Evolutionary conservation across 2,329 filamentous ascomycete species (phyloP), one percentile per base, ranked within the genome.

Genomic region (Colletotrichum kahawae): DNA sequence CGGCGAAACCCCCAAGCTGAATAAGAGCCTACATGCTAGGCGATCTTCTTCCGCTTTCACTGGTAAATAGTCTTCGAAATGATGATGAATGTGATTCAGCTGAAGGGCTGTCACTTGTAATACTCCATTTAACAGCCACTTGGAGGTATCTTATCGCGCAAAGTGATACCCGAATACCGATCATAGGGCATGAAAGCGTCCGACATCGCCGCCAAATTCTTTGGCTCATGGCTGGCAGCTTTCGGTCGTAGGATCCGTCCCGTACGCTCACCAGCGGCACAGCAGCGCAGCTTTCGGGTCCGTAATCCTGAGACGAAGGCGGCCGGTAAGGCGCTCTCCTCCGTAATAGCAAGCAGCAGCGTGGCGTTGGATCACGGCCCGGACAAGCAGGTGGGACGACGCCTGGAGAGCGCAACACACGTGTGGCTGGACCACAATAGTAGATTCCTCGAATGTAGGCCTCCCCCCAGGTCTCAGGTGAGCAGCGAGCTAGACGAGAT

Each of bases 341-440:
- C 21, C 54, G 67, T 10, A 16, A 14, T 38, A 5, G 4, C 64
- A 33, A 27, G 10, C 36, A n/a, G 31, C 16, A 65, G 43, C 33
- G 70, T 72, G 73, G 73, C 64, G 59, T 56, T 76, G 74, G 65
- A 56, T 62, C 8, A 60, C 70, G 70, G 65, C 74, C 74, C 74
- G 74, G 48, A 13, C 27, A 65, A 29, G 34, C 57, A 74, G 48
- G 14, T 36, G 24, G 27, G 31, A 34, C 43, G 34, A 51, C 24
- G 9, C 13, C n/a, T 43, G 14, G 31, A 51, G 21, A 7, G 43
- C 12, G 24, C 5, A 54, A 14, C 36, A 29, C n/a, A 57, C 48
- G 16, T 57, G 70, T 73, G 73, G 69, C 68, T 67, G 31, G 18
- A 63, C 12, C 12, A 7, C 7, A 21, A 60, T 12, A 2, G 21